phyloP scores from a whole-genome alignment of 2,329 filamentous ascomycete genomes.

The Colletotrichum eleusines region DNA sequence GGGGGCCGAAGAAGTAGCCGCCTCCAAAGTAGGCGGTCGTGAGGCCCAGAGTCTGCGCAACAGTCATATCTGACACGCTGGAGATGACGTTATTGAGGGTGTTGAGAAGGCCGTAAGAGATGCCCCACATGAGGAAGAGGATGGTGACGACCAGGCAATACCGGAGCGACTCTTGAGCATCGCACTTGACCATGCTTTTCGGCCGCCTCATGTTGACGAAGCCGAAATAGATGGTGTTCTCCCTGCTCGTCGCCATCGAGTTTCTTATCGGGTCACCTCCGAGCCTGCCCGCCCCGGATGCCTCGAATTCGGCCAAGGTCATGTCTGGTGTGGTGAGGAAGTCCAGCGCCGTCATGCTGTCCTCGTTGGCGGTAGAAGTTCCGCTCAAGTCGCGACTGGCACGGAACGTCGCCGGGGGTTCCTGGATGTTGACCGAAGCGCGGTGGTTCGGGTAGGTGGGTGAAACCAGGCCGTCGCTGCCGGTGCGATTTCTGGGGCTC shows the following conservation, averaged over 20 bases:
- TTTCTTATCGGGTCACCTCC: constrained; percentile 48
- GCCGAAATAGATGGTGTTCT: constrained; percentile 75
- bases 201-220: constrained; percentile 79
- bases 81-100: constrained; percentile 81
- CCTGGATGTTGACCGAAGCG: constrained; percentile 29
- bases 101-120: constrained; percentile 89
- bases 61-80: constrained; percentile 69
- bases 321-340: constrained; percentile 59
- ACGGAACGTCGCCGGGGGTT: constrained; percentile 21
- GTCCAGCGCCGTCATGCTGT: constrained; percentile 54
- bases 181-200: constrained; percentile 78
- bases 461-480: constrained; percentile 39
- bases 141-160: constrained; percentile 82
- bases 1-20: constrained; percentile 76
- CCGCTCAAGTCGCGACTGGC: constrained; percentile 29
- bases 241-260: constrained; percentile 52
- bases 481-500: constrained; percentile 39
- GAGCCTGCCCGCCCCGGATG: constrained; percentile 43
- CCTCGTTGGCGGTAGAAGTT: constrained; percentile 33
- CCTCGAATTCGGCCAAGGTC: constrained; percentile 36
- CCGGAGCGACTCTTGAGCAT: constrained; percentile 73
- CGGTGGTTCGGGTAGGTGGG: constrained; percentile 29
- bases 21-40: constrained; percentile 79
- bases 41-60: constrained; percentile 73
- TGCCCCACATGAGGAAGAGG: constrained; percentile 90